A percentile compares a stretch with the other conserved stretches of the same genome.
phyloP scores from a whole-genome alignment of 768 basidiomycete genomes.

The Kwoniella pini region DNA sequence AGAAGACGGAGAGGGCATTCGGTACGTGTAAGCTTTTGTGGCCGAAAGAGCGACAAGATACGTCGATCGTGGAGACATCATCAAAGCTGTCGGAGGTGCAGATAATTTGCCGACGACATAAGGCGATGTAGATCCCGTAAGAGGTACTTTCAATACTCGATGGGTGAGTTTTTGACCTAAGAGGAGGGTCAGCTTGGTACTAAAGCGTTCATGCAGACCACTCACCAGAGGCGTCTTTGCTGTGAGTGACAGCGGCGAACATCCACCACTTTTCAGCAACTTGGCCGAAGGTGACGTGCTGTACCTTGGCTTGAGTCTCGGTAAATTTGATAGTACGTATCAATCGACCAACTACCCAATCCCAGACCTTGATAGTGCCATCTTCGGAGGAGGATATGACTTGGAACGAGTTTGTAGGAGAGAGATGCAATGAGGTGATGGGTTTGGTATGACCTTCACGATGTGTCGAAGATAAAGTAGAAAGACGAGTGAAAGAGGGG shows the following conservation, averaged over 20 bases:
- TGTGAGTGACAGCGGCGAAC: conserved; percentile 30
- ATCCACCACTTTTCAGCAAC: conserved; percentile 38
- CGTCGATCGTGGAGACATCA: conserved; percentile 46
- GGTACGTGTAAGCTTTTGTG: conserved; percentile 50
- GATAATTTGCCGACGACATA: conserved; percentile 34
- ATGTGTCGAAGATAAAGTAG: conserved; percentile 57
- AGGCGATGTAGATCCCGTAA: conserved; percentile 6
- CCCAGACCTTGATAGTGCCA: conserved; percentile 88
- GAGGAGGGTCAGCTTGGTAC: background rate
- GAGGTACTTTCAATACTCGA: conserved; percentile 12
- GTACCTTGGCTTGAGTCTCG: conserved; percentile 58
- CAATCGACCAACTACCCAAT: conserved; percentile 80
- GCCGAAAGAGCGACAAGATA: conserved; percentile 51
- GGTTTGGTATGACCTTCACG: conserved; percentile 57
- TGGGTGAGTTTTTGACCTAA: conserved; percentile 12
- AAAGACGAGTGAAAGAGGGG: conserved; percentile 79
- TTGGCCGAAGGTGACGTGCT: conserved; percentile 42
- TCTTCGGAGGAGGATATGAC: conserved; percentile 80
- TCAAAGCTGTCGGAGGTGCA: conserved; percentile 35
- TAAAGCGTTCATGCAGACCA: background rate
- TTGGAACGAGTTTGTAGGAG: conserved; percentile 85
- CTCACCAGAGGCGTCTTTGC: conserved; percentile 17
- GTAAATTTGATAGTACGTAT: conserved; percentile 71
- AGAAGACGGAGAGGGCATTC: conserved; percentile 21
- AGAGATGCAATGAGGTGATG: conserved; percentile 74